phyloP scores from a whole-genome alignment of 1,284 basidiomycete species.

The Ustilago trichophora region DNA sequence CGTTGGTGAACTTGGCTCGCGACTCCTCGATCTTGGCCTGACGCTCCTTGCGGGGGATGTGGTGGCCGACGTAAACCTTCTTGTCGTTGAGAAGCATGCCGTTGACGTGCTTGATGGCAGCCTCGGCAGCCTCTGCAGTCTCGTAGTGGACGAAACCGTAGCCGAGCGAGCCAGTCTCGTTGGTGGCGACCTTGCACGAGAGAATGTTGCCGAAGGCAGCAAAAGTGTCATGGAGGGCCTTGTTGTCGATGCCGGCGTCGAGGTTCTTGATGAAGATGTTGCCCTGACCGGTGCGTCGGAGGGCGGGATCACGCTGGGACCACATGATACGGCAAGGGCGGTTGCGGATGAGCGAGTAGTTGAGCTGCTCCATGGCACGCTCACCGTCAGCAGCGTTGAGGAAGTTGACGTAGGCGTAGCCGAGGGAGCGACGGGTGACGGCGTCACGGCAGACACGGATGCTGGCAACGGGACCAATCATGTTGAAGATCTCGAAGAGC shows the following conservation, averaged over 20 bases:
- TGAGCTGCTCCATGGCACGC: conserved; percentile 98
- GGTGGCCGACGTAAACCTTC: conserved; percentile 91
- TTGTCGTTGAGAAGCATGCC: conserved; percentile 96
- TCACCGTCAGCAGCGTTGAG: conserved; percentile 97
- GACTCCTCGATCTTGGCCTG: conserved; percentile 91
- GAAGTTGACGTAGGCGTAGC: conserved; percentile 99
- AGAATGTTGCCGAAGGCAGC: conserved; percentile 98
- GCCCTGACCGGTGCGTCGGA: conserved; percentile 99
- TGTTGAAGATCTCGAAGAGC: conserved; percentile 99
- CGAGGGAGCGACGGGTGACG: conserved; percentile 97
- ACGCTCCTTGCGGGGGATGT: conserved; percentile 91
- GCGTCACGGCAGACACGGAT: conserved; percentile 99
- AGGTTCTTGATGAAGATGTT: conserved; percentile 99
- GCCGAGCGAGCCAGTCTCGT: conserved; percentile 63
- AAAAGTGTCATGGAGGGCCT: conserved; percentile 99
- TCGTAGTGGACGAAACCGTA: conserved; percentile 99
- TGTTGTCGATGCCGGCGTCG: conserved; percentile 98
- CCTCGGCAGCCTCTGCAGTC: conserved; percentile 91
- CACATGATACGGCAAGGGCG: conserved; percentile 99
- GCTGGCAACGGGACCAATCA: conserved; percentile 98
- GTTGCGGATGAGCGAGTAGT: conserved; percentile 98
- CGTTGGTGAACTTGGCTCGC: conserved; percentile 95
- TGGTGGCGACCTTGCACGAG: conserved; percentile 93
- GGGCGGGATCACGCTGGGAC: conserved; percentile 98
- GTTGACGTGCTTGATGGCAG: conserved; percentile 94